phyloP scores from a whole-genome alignment of 1,284 basidiomycete species.

The Ustilago curta region DNA sequence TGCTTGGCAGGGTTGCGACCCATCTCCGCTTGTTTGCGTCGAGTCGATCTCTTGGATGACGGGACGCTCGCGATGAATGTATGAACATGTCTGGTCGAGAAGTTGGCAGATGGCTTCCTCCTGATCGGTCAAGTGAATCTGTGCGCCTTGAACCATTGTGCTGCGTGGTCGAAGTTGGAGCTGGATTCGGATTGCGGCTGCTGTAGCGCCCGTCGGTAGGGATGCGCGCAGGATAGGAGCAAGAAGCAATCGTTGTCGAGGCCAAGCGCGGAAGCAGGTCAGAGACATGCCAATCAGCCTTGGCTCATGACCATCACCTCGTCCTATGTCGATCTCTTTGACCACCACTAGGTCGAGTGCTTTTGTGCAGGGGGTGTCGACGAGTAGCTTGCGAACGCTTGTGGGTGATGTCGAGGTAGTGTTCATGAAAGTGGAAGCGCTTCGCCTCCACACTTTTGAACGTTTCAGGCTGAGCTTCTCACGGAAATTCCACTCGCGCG shows the following conservation, averaged over 20 bases:
- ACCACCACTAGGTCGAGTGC: not conserved
- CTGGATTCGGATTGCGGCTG: not conserved
- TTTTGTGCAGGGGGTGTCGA: not conserved
- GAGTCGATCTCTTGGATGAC: conserved; percentile 40
- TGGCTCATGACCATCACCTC: conserved; percentile 15
- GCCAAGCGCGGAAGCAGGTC: conserved; percentile 28
- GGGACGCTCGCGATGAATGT: conserved; percentile 52
- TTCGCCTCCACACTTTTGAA: conserved; percentile 21
- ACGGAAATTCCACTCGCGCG: conserved; percentile 39
- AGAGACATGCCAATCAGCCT: conserved; percentile 37
- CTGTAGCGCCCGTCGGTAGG: not conserved
- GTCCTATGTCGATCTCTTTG: not conserved
- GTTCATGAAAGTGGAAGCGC: not conserved
- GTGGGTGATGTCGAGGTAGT: not conserved
- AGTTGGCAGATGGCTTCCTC: conserved; percentile 58
- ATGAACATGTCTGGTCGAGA: conserved; percentile 61
- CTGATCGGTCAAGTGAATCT: conserved; percentile 46
- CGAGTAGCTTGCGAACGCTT: not conserved
- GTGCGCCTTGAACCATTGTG: conserved; percentile 32
- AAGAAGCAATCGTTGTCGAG: conserved; percentile 17
- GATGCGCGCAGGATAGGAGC: not conserved
- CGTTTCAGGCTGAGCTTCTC: not conserved
- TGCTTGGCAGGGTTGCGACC: conserved; percentile 41
- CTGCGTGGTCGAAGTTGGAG: conserved; percentile 5
- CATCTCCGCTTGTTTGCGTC: conserved; percentile 36